These are phyloP conservation scores for Ogataea nonfermentans DNA, from an alignment of 805 yeast species.

Conservation along the genomic window DNA sequence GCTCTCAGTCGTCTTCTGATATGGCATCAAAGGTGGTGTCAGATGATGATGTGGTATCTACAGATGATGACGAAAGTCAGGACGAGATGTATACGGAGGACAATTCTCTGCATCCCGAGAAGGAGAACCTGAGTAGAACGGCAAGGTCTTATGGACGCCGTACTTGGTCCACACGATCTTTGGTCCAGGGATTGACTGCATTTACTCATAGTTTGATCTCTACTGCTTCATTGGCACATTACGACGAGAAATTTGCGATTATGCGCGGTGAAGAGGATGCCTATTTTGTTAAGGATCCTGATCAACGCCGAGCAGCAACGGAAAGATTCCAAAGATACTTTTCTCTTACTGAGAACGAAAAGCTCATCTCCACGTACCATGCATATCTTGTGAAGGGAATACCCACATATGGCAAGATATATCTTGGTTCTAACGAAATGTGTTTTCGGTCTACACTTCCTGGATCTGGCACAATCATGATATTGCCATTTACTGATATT, in stretches of 20 bases:
- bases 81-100: background rate
- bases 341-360: constrained; percentile 51
- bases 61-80: constrained; percentile 6
- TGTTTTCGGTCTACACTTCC: constrained; percentile 82
- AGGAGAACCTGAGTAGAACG: background rate
- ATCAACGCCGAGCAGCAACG: constrained; percentile 47
- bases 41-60: constrained; percentile 5
- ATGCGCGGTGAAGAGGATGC: constrained; percentile 46
- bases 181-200: constrained; percentile 31
- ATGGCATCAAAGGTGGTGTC: background rate
- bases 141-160: constrained; percentile 9
- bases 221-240: constrained; percentile 47
- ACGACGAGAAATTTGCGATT: constrained; percentile 39
- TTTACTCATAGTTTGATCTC: constrained; percentile 28
- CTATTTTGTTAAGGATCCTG: constrained; percentile 43
- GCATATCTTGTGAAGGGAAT: constrained; percentile 65
- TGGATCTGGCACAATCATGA: constrained; percentile 76
- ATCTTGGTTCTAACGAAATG: constrained; percentile 63
- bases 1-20: background rate
- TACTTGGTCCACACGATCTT: constrained; percentile 27
- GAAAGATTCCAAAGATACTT: constrained; percentile 65
- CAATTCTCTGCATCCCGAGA: constrained; percentile 2
- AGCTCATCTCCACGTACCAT: constrained; percentile 65
- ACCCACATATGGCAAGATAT: constrained; percentile 82
- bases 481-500: constrained; percentile 71